Base-by-base conservation (phyloP, 768 basidiomycete species). In the Cytidiella melzeri region DNA sequence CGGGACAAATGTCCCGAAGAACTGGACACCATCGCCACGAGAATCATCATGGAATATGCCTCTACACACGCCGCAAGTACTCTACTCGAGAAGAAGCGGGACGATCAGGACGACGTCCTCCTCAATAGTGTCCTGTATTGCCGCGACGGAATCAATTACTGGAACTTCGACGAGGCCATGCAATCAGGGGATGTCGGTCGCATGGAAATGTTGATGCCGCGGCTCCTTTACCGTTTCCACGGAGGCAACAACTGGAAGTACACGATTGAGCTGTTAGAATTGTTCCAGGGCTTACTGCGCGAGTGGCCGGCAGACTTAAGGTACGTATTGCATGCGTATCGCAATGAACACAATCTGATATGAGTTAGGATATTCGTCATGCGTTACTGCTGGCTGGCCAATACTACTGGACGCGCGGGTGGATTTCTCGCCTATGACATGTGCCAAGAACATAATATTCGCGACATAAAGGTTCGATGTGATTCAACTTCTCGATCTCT, bases 91-190 rank as follows among this genome's bases (percentile, higher is more conserved):
- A 50, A 52, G 20, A 11, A 18, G 4, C 38, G 52, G 2, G 57
- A 57, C 3, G 11, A 61, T 15, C 45, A 52, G 0, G 71, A 73
- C 43, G 54, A 66, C 7, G 5, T 60, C 1, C 45, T 58, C 0
- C 36, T 26, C 0, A 65, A 72, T 15, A 40, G 59, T 0, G 62
- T 67, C 1, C 62, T 67, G 65, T 72, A 60, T 56, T 68, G 67
- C 40, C 53, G 61, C 0, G 39, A 48, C 36, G 12, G 12, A n/a
- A n/a, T n/a, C n/a, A n/a, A n/a, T n/a, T n/a, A n/a, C n/a, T n/a
- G n/a, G n/a, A n/a, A n/a, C n/a, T n/a, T n/a, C n/a, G n/a, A n/a
- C n/a, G n/a, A n/a, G n/a, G n/a, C n/a, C n/a, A n/a, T n/a, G n/a
- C n/a, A n/a, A n/a, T n/a, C n/a, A n/a, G n/a, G n/a, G n/a, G n/a